Evolutionary conservation across 2,329 filamentous ascomycete genomes (phyloP).

Genomic region (Talaromyces atroroseus): DNA sequence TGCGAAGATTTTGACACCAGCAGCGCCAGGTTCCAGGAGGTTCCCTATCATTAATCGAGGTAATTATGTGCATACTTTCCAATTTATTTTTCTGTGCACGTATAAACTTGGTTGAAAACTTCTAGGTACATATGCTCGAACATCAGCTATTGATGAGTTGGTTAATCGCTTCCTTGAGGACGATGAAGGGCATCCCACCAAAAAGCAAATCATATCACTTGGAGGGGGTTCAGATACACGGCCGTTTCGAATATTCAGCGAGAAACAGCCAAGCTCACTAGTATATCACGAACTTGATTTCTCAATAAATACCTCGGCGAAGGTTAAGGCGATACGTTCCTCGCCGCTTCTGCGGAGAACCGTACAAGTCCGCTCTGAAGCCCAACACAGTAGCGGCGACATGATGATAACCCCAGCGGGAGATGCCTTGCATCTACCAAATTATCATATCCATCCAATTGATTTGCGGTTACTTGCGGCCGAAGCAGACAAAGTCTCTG

Average conservation of each 20-base stretch:
- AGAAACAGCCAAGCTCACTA: slow-evolving; percentile 42
- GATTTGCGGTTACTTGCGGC: slow-evolving; percentile 60
- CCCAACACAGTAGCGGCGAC: slow-evolving; percentile 20
- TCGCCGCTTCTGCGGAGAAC: slow-evolving; percentile 27
- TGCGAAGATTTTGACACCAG: slow-evolving; percentile 62
- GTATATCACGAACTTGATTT: slow-evolving; percentile 95
- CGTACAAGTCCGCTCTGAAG: slow-evolving; percentile 16
- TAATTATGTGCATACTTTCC: slow-evolving; percentile 28
- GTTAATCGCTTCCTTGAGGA: slow-evolving; percentile 64
- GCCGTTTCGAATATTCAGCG: slow-evolving; percentile 65
- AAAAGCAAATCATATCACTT: slow-evolving; percentile 76
- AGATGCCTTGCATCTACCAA: slow-evolving; percentile 42
- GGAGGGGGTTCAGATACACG: slow-evolving; percentile 93
- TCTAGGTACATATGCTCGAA: slow-evolving; percentile 85
- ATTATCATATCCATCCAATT: slow-evolving; percentile 55
- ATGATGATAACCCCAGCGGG: slow-evolving; percentile 34
- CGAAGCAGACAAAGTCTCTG: background rate
- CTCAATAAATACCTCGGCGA: slow-evolving; percentile 62
- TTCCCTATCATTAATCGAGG: slow-evolving; percentile 94
- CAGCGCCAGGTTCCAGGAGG: slow-evolving; percentile 50
- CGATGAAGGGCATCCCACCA: slow-evolving; percentile 21
- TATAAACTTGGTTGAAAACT: background rate
- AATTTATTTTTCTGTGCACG: background rate
- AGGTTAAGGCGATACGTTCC: slow-evolving; percentile 47
- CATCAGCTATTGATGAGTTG: slow-evolving; percentile 72